These are phyloP conservation scores for Trichoderma cornu-damae DNA, from an alignment of 2,329 filamentous ascomycete genomes.

Conservation along the genomic window DNA sequence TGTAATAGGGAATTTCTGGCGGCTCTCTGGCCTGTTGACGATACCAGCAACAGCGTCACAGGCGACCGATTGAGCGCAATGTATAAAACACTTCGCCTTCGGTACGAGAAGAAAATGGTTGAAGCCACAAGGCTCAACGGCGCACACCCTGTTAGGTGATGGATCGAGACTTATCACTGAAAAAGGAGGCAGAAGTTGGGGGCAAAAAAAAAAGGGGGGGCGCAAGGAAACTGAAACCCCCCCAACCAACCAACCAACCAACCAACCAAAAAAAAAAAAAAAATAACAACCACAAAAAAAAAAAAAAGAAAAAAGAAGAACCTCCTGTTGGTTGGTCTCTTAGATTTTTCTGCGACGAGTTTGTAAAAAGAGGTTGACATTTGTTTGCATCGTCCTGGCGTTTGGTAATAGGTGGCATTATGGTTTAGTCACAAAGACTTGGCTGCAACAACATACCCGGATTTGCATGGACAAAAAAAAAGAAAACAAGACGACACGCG, in stretches of 20 bases:
- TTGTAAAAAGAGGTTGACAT: slow-evolving; percentile 21
- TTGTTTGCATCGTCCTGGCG: slow-evolving; percentile 27
- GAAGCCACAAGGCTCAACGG: slow-evolving; percentile 32
- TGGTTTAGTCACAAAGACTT: slow-evolving; percentile 23
- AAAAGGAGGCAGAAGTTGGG: too few relatives aligned
- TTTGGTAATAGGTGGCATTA: slow-evolving; percentile 24
- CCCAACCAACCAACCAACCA: too few relatives aligned
- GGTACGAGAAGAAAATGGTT: slow-evolving; percentile 30
- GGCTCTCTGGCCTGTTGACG: slow-evolving; percentile 43
- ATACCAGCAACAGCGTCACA: slow-evolving; percentile 41
- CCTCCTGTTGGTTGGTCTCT: background rate
- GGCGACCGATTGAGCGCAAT: slow-evolving; percentile 41
- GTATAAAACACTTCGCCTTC: slow-evolving; percentile 38
- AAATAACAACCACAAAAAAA: too few relatives aligned
- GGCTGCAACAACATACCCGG: slow-evolving; percentile 29
- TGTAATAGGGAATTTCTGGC: slow-evolving; percentile 41
- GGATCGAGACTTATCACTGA: background rate
- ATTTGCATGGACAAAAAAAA: slow-evolving; percentile 25
- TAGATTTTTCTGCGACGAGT: slow-evolving; percentile 18
- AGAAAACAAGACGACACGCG: slow-evolving; percentile 18
- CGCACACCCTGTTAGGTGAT: slow-evolving; percentile 24
- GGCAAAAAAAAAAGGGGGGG: background rate
- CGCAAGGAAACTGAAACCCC: too few relatives aligned
- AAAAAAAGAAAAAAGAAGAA: background rate
- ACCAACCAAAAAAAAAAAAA: background rate